Conservation (phyloP, 73 alveolate genomes). For the Paramecium pentaurelia region DNA sequence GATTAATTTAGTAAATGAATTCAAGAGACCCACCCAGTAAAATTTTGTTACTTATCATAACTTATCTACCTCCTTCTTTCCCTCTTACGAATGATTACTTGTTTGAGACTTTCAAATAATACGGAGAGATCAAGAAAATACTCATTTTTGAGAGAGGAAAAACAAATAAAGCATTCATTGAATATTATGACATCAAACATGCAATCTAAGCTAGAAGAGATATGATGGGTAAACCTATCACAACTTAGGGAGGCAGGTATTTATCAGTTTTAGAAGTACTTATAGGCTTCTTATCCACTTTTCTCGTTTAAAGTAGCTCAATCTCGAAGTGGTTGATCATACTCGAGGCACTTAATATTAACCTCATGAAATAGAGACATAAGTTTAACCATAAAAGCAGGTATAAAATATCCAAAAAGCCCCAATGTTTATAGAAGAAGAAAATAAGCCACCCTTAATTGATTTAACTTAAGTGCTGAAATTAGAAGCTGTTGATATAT, state of each 20-base stretch:
- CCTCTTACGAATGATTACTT: conserved; percentile 37
- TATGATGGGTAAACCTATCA: conserved; percentile 4
- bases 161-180: conserved; percentile 37
- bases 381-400: not conserved
- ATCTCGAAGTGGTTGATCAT: conserved; percentile 40
- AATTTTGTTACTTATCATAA: conserved; percentile 30
- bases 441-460: not conserved
- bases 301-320: not conserved
- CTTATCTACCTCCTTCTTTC: conserved; percentile 23
- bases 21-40: conserved; percentile 49
- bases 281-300: conserved; percentile 5
- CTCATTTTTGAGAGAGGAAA: conserved; percentile 47
- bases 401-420: not conserved
- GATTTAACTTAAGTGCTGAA: not conserved
- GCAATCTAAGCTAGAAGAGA: conserved; percentile 1
- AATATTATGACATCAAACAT: conserved; percentile 1
- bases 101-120: not conserved
- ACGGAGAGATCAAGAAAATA: conserved; percentile 10
- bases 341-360: conserved; percentile 23
- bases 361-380: not conserved
- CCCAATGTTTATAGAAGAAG: not conserved
- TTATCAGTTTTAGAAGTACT: not conserved
- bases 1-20: conserved; percentile 22
- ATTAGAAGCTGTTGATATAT: not conserved
- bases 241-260: conserved; percentile 1